Evolutionary conservation across 2,329 filamentous ascomycete genomes (phyloP).

Genomic region (Paramyrothecium sp.): DNA sequence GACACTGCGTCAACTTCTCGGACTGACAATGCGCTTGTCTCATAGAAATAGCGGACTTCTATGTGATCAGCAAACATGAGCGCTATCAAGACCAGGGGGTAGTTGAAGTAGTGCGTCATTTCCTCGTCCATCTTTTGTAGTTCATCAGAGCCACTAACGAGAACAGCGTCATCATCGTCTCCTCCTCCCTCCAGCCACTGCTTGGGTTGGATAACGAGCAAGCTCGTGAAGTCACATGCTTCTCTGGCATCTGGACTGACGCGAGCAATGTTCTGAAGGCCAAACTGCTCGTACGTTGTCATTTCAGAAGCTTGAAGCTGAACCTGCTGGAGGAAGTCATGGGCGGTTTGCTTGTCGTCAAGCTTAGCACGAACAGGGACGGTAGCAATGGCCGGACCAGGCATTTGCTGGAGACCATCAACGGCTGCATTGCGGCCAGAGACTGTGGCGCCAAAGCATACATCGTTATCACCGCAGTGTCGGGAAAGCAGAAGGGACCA

Average conservation of each 20-base stretch:
- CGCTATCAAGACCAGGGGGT: not conserved
- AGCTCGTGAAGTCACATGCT: not conserved
- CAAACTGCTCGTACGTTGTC: not conserved
- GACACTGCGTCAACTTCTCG: not conserved
- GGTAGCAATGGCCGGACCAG: constrained; percentile 27
- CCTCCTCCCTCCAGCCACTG: not conserved
- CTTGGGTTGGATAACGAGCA: not conserved
- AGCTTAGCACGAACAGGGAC: constrained; percentile 16
- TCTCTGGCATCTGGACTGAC: not conserved
- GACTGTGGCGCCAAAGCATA: constrained; percentile 22
- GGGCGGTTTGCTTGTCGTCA: not conserved
- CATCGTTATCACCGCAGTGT: constrained; percentile 14
- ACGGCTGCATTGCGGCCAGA: constrained; percentile 25
- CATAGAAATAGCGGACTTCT: not conserved
- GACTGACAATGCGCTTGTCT: not conserved
- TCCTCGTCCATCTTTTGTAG: not conserved
- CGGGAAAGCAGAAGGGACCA: constrained; percentile 21
- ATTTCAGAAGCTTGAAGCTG: not conserved
- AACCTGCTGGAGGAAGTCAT: not conserved
- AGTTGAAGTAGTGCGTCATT: not conserved
- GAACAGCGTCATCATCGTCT: not conserved
- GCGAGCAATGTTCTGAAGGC: not conserved
- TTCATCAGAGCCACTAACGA: not conserved
- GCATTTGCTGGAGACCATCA: constrained; percentile 19
- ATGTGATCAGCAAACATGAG: not conserved